phyloP scores from a whole-genome alignment of 2,329 filamentous ascomycete genomes.

The Colletotrichum higginsianum region DNA sequence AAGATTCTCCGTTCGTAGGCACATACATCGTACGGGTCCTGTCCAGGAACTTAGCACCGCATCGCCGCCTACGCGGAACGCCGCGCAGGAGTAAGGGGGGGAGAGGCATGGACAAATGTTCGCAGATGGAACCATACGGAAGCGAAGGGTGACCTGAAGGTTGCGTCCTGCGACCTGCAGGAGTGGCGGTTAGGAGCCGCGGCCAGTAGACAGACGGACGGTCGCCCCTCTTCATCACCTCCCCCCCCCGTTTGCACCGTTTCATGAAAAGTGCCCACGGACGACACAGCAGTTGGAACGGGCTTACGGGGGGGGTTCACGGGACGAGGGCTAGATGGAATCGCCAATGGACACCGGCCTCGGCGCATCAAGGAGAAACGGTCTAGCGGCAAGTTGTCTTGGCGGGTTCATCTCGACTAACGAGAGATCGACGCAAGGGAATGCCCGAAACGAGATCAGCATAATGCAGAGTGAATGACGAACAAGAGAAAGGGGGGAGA shows the following conservation, averaged over 20 bases:
- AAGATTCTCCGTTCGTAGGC: no score
- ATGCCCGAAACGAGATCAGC: conserved; percentile 25
- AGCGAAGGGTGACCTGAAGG: neutral
- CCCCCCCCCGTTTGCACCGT: neutral
- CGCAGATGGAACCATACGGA: no score
- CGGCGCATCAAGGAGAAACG: conserved; percentile 34
- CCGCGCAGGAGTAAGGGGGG: neutral
- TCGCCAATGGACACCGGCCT: conserved; percentile 15
- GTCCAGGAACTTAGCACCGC: conserved; percentile 4
- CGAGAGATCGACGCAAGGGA: conserved; percentile 30
- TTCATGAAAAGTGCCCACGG: conserved; percentile 38
- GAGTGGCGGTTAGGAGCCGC: neutral
- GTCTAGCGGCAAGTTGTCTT: conserved; percentile 25
- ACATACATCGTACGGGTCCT: no score
- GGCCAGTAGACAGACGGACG: neutral
- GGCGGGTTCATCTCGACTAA: conserved; percentile 37
- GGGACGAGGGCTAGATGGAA: conserved; percentile 5
- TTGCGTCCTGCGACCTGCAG: conserved; percentile 1
- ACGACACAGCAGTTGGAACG: conserved; percentile 3
- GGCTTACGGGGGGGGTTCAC: neutral
- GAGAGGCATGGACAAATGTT: neutral
- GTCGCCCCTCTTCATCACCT: no score
- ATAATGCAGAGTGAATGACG: neutral
- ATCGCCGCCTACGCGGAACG: conserved; percentile 9
- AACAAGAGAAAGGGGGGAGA: conserved; percentile 6